Percentiles rank a stretch among this genome's conserved stretches.
Evolutionary conservation across 1,284 basidiomycete species (phyloP).

Genomic region (Xanthoconium separans): DNA sequence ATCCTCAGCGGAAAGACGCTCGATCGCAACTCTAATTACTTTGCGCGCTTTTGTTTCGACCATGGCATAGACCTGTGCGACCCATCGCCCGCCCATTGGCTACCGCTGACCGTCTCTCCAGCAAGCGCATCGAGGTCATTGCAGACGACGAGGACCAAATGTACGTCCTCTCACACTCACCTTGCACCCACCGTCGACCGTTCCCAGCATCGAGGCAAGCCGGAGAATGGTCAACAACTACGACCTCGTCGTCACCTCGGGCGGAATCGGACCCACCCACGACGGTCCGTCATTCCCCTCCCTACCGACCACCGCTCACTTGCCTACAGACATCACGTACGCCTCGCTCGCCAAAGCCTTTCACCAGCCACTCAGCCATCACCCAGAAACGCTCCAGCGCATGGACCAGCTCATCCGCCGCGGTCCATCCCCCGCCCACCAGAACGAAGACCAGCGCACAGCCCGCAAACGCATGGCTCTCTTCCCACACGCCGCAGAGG

Average conservation of each 20-base stretch:
- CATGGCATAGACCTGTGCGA: constrained; percentile 81
- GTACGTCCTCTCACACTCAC: constrained; percentile 43
- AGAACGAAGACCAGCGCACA: constrained; percentile 67
- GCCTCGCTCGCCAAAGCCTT: constrained; percentile 86
- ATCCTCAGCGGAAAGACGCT: constrained; percentile 86
- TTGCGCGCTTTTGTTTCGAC: constrained; percentile 86
- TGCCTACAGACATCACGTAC: constrained; percentile 79
- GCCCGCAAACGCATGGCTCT: constrained; percentile 83
- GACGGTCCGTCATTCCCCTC: constrained; percentile 52
- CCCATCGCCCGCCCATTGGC: neutral
- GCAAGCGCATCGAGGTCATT: constrained; percentile 89
- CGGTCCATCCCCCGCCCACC: constrained; percentile 48
- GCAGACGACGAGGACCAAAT: constrained; percentile 90
- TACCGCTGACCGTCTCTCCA: constrained; percentile 31
- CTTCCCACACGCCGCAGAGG: constrained; percentile 76
- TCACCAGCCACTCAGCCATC: constrained; percentile 68
- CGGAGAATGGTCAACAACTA: constrained; percentile 78
- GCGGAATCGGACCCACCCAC: constrained; percentile 86
- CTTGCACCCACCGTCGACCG: neutral
- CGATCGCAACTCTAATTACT: constrained; percentile 84
- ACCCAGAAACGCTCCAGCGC: constrained; percentile 77
- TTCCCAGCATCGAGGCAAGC: constrained; percentile 76
- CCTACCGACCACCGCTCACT: neutral
- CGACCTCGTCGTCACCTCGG: constrained; percentile 86
- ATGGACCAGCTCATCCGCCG: constrained; percentile 71